Percentiles rank a stretch among this genome's conserved stretches.
phyloP scores from a whole-genome alignment of 2,329 filamentous ascomycete species.

The Epichloe hybrida region DNA sequence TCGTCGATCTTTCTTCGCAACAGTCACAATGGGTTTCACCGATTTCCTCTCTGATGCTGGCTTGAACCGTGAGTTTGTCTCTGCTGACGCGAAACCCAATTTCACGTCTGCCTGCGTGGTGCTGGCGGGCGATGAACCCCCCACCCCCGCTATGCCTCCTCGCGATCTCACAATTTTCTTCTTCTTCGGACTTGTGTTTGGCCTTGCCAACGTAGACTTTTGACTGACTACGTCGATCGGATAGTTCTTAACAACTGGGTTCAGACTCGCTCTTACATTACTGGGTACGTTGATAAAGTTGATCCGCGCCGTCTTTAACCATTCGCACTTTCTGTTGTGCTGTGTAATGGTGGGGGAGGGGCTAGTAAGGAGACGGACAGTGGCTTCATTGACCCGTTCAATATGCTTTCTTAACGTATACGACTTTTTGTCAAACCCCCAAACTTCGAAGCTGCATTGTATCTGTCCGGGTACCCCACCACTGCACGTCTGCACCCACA shows the following conservation, averaged over 20 bases:
- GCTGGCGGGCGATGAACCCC: background rate
- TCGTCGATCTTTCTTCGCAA: background rate
- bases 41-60: conserved; percentile 51
- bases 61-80: conserved; percentile 21
- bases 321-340: background rate
- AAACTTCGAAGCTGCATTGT: background rate
- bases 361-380: background rate
- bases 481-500: background rate
- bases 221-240: conserved; percentile 4
- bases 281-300: conserved; percentile 47
- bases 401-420: background rate
- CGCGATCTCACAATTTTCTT: background rate
- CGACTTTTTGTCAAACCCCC: background rate
- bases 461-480: background rate
- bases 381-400: background rate
- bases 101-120: background rate
- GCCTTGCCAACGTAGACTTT: background rate
- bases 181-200: background rate
- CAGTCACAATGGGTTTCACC: conserved; percentile 48
- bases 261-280: conserved; percentile 61
- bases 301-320: background rate
- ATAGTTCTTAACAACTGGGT: conserved; percentile 56
- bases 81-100: background rate
- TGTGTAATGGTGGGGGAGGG: background rate
- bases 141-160: background rate